Conservation (phyloP, 2,329 filamentous ascomycete species). For the Cladophialophora chaetospira region DNA sequence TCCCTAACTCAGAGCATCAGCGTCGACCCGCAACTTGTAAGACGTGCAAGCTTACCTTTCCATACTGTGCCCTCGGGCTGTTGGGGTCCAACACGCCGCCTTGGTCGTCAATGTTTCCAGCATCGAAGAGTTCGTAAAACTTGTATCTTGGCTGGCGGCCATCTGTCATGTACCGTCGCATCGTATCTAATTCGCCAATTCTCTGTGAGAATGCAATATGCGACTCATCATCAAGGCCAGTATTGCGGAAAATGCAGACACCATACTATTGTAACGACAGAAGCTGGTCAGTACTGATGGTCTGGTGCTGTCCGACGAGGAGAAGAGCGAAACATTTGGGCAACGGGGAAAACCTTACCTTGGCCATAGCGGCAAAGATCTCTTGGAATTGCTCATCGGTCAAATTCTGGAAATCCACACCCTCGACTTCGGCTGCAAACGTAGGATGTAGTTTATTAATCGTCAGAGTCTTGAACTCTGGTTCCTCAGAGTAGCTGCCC, state of each 20-base stretch:
- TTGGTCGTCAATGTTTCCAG: conserved; percentile 56
- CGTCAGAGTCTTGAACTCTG: conserved; percentile 36
- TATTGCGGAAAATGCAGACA: conserved; percentile 55
- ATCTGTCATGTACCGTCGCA: conserved; percentile 51
- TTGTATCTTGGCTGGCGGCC: conserved; percentile 52
- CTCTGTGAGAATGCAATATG: conserved; percentile 55
- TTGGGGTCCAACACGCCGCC: conserved; percentile 46
- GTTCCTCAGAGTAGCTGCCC: conserved; percentile 26
- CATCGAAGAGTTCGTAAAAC: conserved; percentile 59
- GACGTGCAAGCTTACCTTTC: conserved; percentile 37
- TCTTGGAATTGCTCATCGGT: conserved; percentile 40
- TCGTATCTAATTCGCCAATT: conserved; percentile 60
- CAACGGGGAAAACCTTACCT: conserved; percentile 33
- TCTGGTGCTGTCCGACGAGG: too few relatives aligned
- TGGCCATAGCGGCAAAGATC: conserved; percentile 40
- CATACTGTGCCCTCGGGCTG: conserved; percentile 35
- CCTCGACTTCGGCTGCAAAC: conserved; percentile 43
- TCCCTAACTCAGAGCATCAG: conserved; percentile 35
- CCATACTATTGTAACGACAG: conserved; percentile 50
- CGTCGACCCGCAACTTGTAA: neutral
- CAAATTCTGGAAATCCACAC: conserved; percentile 41
- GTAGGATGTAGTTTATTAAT: conserved; percentile 41
- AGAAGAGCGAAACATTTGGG: neutral
- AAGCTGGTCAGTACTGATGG: neutral
- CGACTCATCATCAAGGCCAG: conserved; percentile 52